phyloP scores from a whole-genome alignment of 345 rosid species.

The Cochlearia excelsa region DNA sequence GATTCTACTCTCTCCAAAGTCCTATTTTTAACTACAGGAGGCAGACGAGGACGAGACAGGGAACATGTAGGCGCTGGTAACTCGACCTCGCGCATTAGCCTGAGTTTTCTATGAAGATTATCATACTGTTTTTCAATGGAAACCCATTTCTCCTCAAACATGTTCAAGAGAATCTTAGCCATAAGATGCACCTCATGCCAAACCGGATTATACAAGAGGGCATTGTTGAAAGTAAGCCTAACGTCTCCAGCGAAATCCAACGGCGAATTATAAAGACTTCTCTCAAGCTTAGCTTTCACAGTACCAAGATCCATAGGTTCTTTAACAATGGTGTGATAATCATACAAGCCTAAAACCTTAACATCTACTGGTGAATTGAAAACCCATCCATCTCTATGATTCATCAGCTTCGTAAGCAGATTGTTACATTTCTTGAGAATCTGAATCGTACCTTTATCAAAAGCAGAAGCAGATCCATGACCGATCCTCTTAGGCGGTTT shows the following conservation, averaged over 20 bases:
- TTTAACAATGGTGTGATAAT: constrained; percentile 67
- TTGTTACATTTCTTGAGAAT: constrained; percentile 52
- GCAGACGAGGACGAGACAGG: constrained; percentile 18
- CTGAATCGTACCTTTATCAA: constrained; percentile 42
- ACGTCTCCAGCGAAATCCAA: constrained; percentile 75
- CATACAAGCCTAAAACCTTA: constrained; percentile 63
- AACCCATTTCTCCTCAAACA: constrained; percentile 70
- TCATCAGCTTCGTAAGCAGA: constrained; percentile 68
- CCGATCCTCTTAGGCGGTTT: too few species aligned
- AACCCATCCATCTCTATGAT: constrained; percentile 82
- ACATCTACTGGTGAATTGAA: constrained; percentile 82
- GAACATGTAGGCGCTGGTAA: constrained; percentile 34
- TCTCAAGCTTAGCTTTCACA: constrained; percentile 56
- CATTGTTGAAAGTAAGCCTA: constrained; percentile 80
- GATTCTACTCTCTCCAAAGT: constrained; percentile 48
- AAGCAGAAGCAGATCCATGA: too few species aligned
- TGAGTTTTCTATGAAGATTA: constrained; percentile 24
- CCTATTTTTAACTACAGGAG: constrained; percentile 19
- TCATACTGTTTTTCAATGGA: constrained; percentile 44
- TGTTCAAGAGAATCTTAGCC: constrained; percentile 55
- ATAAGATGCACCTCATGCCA: constrained; percentile 73
- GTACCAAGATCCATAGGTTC: constrained; percentile 96
- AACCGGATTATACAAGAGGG: constrained; percentile 69
- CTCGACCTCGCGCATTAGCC: constrained; percentile 27
- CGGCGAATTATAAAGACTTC: constrained; percentile 60